A percentile compares a stretch with the other conserved stretches of the same genome.
Evolutionary conservation across 495 filamentous ascomycete genomes (phyloP).

Genomic region (Aspergillus indologenus): DNA sequence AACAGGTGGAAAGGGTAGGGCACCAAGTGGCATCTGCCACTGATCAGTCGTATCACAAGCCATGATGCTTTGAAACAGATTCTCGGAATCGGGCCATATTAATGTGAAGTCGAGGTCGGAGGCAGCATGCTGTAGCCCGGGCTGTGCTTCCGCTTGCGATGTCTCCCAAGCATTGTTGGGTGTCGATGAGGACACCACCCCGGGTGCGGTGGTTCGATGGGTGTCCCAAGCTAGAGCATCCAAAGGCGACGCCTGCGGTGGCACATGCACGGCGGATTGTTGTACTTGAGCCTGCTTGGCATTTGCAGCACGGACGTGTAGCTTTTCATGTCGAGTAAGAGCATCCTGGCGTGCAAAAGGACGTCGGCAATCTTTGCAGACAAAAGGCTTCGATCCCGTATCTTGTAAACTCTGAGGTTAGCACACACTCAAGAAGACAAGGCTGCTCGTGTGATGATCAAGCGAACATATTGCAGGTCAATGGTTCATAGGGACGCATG

Average conservation of each 20-base stretch:
- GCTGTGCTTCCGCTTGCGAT: constrained; percentile 17
- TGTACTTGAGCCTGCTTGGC: constrained; percentile 23
- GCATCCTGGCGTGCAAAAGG: constrained; percentile 49
- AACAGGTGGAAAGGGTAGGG: constrained; percentile 39
- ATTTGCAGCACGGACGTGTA: constrained; percentile 36
- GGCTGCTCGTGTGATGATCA: not conserved
- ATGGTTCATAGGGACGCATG: not conserved
- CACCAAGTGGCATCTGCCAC: constrained; percentile 46
- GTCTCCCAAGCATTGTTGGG: constrained; percentile 30
- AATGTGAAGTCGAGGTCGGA: constrained; percentile 43
- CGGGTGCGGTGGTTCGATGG: constrained; percentile 22
- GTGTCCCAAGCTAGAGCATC: constrained; percentile 30
- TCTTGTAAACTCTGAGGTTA: constrained; percentile 25
- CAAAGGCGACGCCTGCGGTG: constrained; percentile 21
- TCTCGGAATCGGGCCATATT: constrained; percentile 49
- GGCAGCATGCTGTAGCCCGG: constrained; percentile 25
- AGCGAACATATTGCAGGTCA: not conserved
- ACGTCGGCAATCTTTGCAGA: constrained; percentile 42
- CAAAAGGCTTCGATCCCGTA: constrained; percentile 45
- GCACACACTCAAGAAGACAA: not conserved
- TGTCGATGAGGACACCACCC: constrained; percentile 22
- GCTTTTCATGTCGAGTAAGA: constrained; percentile 46
- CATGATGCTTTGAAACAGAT: constrained; percentile 48
- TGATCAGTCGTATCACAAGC: constrained; percentile 41
- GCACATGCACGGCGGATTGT: constrained; percentile 16